These are phyloP conservation scores for Scortechinia acanthostroma DNA, from an alignment of 2,329 filamentous ascomycete species.

Conservation along the genomic window DNA sequence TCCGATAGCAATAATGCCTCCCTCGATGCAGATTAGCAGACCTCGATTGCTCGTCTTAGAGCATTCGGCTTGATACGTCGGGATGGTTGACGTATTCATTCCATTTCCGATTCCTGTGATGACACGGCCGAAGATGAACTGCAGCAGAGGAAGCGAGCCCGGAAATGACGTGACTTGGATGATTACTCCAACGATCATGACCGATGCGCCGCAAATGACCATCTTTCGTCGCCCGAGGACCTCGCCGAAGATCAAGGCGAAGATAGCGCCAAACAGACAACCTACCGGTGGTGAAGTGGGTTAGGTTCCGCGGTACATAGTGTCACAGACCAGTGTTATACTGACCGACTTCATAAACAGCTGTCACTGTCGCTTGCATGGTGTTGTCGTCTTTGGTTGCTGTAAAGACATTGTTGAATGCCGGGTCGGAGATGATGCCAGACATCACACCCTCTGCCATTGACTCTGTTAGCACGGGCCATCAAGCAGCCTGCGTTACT, in stretches of 20 bases:
- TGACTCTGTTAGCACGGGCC: not conserved
- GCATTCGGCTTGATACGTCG: slow-evolving; percentile 37
- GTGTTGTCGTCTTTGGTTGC: slow-evolving; percentile 31
- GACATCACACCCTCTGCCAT: slow-evolving; percentile 31
- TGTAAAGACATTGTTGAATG: slow-evolving; percentile 38
- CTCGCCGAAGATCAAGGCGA: slow-evolving; percentile 44
- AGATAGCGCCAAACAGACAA: slow-evolving; percentile 34
- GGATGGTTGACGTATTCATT: slow-evolving; percentile 36
- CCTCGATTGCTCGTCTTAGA: slow-evolving; percentile 32
- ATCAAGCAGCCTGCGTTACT: not conserved
- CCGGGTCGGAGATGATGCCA: slow-evolving; percentile 40
- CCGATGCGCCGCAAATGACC: slow-evolving; percentile 46
- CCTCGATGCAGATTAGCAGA: slow-evolving; percentile 33
- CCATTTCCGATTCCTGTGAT: slow-evolving; percentile 45
- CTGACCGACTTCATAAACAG: slow-evolving; percentile 34
- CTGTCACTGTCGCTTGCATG: slow-evolving; percentile 36
- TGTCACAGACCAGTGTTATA: slow-evolving; percentile 2
- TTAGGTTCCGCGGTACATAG: slow-evolving; percentile 6
- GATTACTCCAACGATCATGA: slow-evolving; percentile 53
- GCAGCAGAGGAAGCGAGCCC: slow-evolving; percentile 20
- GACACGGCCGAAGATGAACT: slow-evolving; percentile 38
- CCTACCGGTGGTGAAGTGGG: no score
- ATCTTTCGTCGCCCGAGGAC: slow-evolving; percentile 32
- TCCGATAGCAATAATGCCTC: slow-evolving; percentile 34
- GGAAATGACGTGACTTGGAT: slow-evolving; percentile 39